Evolutionary conservation across 2,329 filamentous ascomycete species (phyloP).

Genomic region (Escovopsis sp.): DNA sequence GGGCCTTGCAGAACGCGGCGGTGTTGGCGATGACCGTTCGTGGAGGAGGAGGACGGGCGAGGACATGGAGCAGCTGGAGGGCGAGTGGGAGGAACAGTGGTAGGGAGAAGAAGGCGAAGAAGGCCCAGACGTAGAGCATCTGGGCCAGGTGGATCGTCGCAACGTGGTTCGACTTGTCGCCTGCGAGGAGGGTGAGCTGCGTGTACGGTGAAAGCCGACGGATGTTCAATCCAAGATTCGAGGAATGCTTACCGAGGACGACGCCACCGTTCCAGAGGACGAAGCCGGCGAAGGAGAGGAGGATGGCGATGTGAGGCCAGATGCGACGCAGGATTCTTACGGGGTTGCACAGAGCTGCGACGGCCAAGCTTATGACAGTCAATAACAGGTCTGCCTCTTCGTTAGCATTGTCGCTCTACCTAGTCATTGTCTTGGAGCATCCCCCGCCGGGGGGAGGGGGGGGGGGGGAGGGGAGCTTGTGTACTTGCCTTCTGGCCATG

Average conservation of each 20-base stretch:
- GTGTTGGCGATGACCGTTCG: not conserved
- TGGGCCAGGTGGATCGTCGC: constrained; percentile 81
- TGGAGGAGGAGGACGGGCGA: not conserved
- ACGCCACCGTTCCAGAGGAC: constrained; percentile 82
- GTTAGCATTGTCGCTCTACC: constrained; percentile 7
- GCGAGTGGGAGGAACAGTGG: constrained; percentile 51
- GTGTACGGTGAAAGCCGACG: not conserved
- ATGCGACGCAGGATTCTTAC: constrained; percentile 29
- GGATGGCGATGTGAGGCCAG: constrained; percentile 47
- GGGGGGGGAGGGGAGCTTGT: not conserved
- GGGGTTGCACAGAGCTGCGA: constrained; percentile 40
- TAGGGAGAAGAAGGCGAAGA: constrained; percentile 77
- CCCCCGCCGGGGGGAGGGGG: no score
- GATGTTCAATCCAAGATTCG: not conserved
- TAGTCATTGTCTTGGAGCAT: not conserved
- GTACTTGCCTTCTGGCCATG: constrained; percentile 35
- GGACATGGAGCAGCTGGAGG: constrained; percentile 19
- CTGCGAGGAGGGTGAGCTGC: constrained; percentile 24
- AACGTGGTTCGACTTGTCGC: constrained; percentile 88
- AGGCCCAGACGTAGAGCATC: constrained; percentile 90
- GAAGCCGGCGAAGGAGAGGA: constrained; percentile 57
- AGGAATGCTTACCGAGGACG: constrained; percentile 54
- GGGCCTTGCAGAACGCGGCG: constrained; percentile 14
- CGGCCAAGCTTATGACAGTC: constrained; percentile 46
- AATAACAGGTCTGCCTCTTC: constrained; percentile 33